Evolutionary conservation across 2,329 filamentous ascomycete genomes (phyloP).

Genomic region (Aspergillus sp.): DNA sequence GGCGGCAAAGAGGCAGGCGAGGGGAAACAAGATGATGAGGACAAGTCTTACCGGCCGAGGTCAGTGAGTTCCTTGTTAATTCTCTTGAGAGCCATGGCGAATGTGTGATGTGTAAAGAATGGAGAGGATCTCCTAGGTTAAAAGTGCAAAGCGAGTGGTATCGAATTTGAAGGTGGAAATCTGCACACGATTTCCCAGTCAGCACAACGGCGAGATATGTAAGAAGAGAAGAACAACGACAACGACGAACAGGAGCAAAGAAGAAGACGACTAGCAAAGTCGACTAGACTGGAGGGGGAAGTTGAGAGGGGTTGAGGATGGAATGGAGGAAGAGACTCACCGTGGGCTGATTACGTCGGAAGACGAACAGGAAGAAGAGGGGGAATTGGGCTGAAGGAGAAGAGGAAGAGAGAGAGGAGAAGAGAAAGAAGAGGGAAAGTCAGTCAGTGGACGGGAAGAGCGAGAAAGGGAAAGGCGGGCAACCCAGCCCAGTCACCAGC

Average conservation of each 20-base stretch:
- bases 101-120: constrained; percentile 19
- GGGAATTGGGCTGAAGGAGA: constrained; percentile 21
- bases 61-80: constrained; percentile 58
- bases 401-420: constrained; percentile 11
- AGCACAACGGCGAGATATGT: constrained; percentile 4
- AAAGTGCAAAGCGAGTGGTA: constrained; percentile 13
- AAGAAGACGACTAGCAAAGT: neutral
- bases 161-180: constrained; percentile 19
- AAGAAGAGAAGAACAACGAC: constrained; percentile 5
- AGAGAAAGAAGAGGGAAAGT: constrained; percentile 3
- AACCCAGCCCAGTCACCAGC: neutral
- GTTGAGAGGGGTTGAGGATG: constrained; percentile 10
- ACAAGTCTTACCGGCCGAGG: constrained; percentile 50
- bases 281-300: constrained; percentile 10
- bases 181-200: constrained; percentile 18
- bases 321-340: constrained; percentile 16
- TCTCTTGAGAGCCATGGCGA: constrained; percentile 54
- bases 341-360: constrained; percentile 36
- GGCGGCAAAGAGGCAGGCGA: constrained; percentile 3
- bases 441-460: neutral
- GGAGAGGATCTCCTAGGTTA: constrained; percentile 11
- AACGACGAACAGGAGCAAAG: neutral
- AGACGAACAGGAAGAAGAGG: constrained; percentile 24
- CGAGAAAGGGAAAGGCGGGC: neutral
- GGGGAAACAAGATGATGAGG: constrained; percentile 12